Evolutionary conservation across 2,329 filamentous ascomycete species (phyloP).

Genomic region (Penicillium sp.): DNA sequence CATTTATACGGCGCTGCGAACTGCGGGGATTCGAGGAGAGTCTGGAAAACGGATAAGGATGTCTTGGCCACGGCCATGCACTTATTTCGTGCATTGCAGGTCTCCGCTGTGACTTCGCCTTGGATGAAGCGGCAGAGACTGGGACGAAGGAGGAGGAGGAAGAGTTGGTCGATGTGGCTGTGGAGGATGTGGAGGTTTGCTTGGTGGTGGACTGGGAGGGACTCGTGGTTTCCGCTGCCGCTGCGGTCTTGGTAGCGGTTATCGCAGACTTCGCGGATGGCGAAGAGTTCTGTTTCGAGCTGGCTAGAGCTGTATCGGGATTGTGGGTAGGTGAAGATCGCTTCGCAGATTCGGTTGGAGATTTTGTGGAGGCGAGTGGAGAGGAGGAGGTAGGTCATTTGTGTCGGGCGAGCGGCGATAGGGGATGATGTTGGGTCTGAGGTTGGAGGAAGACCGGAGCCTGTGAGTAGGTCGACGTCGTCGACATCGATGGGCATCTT

Average conservation of each 20-base stretch:
- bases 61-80: conserved; percentile 40
- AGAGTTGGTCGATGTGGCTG: conserved; percentile 44
- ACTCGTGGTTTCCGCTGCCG: conserved; percentile 17
- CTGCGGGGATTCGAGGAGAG: conserved; percentile 33
- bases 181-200: conserved; percentile 48
- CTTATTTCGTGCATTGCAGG: conserved; percentile 32
- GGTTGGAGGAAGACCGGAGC: conserved; percentile 12
- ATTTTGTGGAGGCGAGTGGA: conserved; percentile 43
- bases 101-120: conserved; percentile 36
- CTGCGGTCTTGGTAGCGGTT: conserved; percentile 34
- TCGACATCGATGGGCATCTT: conserved; percentile 41
- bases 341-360: conserved; percentile 40
- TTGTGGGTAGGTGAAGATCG: conserved; percentile 35
- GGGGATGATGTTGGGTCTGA: conserved; percentile 21
- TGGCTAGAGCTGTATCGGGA: conserved; percentile 26
- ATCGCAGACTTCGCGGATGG: conserved; percentile 36
- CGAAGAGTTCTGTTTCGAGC: conserved; percentile 36
- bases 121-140: conserved; percentile 37
- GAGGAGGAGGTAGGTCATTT: conserved; percentile 48
- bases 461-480: conserved; percentile 38
- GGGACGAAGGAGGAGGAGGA: conserved; percentile 43
- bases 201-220: conserved; percentile 39
- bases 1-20: conserved; percentile 44
- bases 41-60: conserved; percentile 39
- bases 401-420: conserved; percentile 35